A percentile compares a stretch with the other conserved stretches of the same genome.
These are phyloP conservation scores for Cornus florida DNA, from an alignment of 148 eudicot species.

Conservation along the genomic window DNA sequence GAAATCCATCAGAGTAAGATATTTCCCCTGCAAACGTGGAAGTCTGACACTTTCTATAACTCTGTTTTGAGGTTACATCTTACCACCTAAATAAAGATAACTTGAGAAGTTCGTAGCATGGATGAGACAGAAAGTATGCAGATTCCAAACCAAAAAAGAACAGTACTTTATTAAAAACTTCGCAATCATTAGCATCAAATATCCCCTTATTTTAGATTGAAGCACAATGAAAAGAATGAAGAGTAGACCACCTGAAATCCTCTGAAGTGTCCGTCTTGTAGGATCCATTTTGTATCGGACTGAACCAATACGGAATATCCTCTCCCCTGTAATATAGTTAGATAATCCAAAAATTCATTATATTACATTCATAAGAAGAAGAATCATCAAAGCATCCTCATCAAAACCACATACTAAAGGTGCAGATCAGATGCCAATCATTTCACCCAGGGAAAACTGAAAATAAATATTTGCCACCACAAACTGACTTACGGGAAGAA, in stretches of 20 bases:
- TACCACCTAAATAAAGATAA: neutral
- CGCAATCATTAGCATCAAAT: neutral
- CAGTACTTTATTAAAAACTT: neutral
- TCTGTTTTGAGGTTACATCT: neutral
- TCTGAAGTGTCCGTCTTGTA: conserved; percentile 70
- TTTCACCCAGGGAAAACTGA: neutral
- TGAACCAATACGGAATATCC: conserved; percentile 79
- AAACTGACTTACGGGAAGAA: conserved; percentile 58
- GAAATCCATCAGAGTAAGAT: no score
- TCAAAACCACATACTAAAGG: neutral
- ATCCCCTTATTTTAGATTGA: neutral
- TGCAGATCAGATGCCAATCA: neutral
- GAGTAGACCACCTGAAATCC: conserved; percentile 59
- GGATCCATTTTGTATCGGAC: conserved; percentile 82
- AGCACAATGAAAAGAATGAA: conserved; percentile 2
- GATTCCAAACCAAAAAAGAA: neutral
- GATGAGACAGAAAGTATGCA: neutral
- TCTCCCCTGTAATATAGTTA: conserved; percentile 56
- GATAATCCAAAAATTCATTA: conserved; percentile 8
- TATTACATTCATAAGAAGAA: neutral
- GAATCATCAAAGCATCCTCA: neutral
- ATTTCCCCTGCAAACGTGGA: neutral
- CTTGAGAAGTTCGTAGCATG: neutral
- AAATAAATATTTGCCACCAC: conserved; percentile 24
- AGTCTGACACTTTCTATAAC: neutral